Conservation (phyloP, 1,284 basidiomycete species). For the Salmacisia buchloeana region DNA sequence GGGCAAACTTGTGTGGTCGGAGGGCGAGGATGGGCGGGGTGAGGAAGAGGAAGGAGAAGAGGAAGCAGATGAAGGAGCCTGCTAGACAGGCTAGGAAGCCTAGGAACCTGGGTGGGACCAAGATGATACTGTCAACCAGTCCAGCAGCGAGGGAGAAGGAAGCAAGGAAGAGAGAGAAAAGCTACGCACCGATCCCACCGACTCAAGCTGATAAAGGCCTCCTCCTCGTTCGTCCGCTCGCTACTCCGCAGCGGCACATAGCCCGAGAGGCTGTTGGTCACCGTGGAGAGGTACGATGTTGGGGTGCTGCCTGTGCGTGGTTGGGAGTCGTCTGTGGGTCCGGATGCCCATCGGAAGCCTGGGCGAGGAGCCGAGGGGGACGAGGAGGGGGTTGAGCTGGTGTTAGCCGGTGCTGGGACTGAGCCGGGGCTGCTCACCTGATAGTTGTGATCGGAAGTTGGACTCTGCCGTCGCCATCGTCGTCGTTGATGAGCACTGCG, state of each 20-base stretch:
- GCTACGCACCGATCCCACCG: constrained; percentile 45
- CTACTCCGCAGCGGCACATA: constrained; percentile 82
- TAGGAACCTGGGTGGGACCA: constrained; percentile 57
- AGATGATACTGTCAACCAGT: neutral
- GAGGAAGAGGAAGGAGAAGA: constrained; percentile 79
- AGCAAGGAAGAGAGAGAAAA: neutral
- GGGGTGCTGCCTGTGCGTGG: neutral
- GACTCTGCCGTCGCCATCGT: constrained; percentile 26
- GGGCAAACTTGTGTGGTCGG: constrained; percentile 44
- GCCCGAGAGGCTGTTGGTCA: constrained; percentile 59
- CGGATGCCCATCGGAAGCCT: constrained; percentile 42
- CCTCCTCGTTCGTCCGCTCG: constrained; percentile 85
- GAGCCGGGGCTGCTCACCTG: neutral
- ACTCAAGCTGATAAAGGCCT: constrained; percentile 65
- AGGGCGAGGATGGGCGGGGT: constrained; percentile 65
- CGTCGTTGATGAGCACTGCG: too few species aligned
- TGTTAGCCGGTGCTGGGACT: neutral
- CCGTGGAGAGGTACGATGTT: constrained; percentile 25
- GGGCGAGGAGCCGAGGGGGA: constrained; percentile 2
- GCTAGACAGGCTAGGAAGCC: constrained; percentile 88
- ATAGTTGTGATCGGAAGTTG: constrained; percentile 33
- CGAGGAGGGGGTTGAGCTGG: neutral
- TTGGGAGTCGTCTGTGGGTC: constrained; percentile 33
- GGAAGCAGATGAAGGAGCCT: constrained; percentile 89
- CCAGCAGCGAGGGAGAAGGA: neutral